Percentiles rank a stretch among this genome's conserved stretches.
These are phyloP conservation scores for Erythrophleum ivorense DNA, from an alignment of 331 rosid genomes.

Conservation along the genomic window DNA sequence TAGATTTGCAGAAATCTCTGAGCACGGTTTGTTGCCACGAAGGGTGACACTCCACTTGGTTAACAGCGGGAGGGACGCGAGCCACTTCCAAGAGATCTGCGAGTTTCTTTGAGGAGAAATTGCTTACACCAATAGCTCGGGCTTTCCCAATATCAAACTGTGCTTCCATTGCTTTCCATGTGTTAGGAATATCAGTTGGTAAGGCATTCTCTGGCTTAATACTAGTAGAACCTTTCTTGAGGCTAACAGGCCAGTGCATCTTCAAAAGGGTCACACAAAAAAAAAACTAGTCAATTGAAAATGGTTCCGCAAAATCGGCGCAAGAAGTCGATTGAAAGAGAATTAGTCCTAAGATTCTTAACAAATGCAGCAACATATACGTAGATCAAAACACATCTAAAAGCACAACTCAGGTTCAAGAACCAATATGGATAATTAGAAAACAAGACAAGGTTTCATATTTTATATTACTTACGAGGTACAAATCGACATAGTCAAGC, in stretches of 20 bases:
- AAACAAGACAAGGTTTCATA: too few relatives aligned
- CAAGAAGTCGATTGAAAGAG: too few relatives aligned
- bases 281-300: slow-evolving; percentile 8
- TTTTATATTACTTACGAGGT: slow-evolving; percentile 71
- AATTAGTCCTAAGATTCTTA: too few relatives aligned
- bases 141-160: slow-evolving; percentile 80
- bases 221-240: slow-evolving; percentile 65
- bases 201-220: slow-evolving; percentile 57
- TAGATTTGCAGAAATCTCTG: too few relatives aligned
- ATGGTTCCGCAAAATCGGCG: too few relatives aligned
- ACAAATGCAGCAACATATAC: too few relatives aligned
- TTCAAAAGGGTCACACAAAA: slow-evolving; percentile 37
- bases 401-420: too few relatives aligned
- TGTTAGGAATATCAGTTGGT: slow-evolving; percentile 55
- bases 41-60: too few relatives aligned
- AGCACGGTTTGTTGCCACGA: too few relatives aligned
- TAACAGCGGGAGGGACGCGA: too few relatives aligned
- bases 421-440: not conserved
- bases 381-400: not conserved
- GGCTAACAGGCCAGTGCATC: slow-evolving; percentile 75
- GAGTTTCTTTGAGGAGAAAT: slow-evolving; percentile 72
- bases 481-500: too few relatives aligned
- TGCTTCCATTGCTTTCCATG: too few relatives aligned
- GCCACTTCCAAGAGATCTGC: slow-evolving; percentile 62
- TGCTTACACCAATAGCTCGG: slow-evolving; percentile 84